phyloP scores from a whole-genome alignment of 2,329 filamentous ascomycete genomes.

The Cordyceps militaris region DNA sequence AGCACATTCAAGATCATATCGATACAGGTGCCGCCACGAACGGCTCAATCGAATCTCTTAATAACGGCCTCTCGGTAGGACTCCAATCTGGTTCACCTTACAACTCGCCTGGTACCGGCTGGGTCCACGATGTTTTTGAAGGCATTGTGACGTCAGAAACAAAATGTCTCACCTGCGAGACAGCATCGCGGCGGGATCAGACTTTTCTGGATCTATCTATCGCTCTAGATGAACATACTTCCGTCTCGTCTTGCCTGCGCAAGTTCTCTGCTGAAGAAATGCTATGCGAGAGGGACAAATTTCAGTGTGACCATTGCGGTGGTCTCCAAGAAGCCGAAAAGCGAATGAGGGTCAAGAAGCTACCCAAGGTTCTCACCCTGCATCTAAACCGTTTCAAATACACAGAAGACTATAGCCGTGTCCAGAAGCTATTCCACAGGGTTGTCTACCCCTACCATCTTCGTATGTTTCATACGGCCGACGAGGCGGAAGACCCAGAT shows the following conservation, averaged over 20 bases:
- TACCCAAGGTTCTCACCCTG: constrained; percentile 84
- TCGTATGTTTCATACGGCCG: constrained; percentile 93
- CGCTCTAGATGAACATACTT: constrained; percentile 89
- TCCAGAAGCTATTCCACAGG: constrained; percentile 94
- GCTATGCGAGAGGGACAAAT: constrained; percentile 97
- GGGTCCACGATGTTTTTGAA: constrained; percentile 97
- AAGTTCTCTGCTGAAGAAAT: constrained; percentile 98
- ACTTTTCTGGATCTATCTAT: constrained; percentile 94
- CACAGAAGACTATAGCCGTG: constrained; percentile 84
- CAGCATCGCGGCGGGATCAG: constrained; percentile 88
- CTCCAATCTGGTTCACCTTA: constrained; percentile 35
- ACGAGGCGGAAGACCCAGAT: constrained; percentile 89
- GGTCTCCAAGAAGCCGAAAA: constrained; percentile 97
- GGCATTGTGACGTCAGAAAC: constrained; percentile 93
- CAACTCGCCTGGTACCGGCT: constrained; percentile 61
- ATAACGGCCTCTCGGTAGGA: constrained; percentile 28
- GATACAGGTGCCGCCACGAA: constrained; percentile 30
- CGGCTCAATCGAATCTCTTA: constrained; percentile 45
- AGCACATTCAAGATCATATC: constrained; percentile 49
- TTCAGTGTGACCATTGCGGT: constrained; percentile 95
- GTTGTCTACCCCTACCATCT: constrained; percentile 97
- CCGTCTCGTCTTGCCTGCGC: constrained; percentile 86
- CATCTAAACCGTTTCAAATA: constrained; percentile 98
- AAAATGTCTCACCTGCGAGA: constrained; percentile 92
- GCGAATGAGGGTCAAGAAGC: constrained; percentile 95